These are phyloP conservation scores for Umbellularia californica DNA, from an alignment of 164 flowering plant genomes.

Conservation along the genomic window DNA sequence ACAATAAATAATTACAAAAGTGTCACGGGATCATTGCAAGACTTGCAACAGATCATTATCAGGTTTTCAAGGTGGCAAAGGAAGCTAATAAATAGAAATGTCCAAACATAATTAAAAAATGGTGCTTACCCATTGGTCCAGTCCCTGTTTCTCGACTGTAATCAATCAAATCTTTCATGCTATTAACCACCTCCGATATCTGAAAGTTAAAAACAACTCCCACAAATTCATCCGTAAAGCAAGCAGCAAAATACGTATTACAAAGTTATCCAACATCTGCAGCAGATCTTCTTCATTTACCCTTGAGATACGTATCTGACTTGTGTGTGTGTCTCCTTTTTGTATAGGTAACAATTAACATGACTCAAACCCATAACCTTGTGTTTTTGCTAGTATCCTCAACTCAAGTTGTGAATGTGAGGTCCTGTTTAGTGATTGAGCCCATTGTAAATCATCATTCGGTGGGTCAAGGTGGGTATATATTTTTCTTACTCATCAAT, in stretches of 20 bases:
- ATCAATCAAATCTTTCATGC: constrained; percentile 98
- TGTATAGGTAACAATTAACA: too few relatives aligned
- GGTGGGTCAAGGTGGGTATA: neutral
- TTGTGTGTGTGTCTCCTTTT: too few relatives aligned
- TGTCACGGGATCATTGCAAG: neutral
- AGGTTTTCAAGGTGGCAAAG: neutral
- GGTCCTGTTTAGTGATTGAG: neutral
- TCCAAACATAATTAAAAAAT: neutral
- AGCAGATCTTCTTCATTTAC: neutral
- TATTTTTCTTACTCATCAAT: too few relatives aligned
- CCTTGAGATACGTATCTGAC: neutral
- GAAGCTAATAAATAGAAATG: neutral
- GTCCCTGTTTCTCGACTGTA: constrained; percentile 76
- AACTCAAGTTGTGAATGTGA: neutral
- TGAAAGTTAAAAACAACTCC: constrained; percentile 29
- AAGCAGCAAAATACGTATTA: neutral
- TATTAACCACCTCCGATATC: constrained; percentile 99
- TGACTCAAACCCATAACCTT: neutral
- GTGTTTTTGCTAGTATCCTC: neutral
- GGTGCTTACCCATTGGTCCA: constrained; percentile 93
- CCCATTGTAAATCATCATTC: neutral
- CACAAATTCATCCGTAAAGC: neutral
- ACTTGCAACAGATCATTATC: neutral
- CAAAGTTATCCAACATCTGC: neutral
- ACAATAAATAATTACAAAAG: too few relatives aligned